These are phyloP conservation scores for Aspergillus novofumigatus DNA, from an alignment of 2,329 filamentous ascomycete species.

Conservation along the genomic window DNA sequence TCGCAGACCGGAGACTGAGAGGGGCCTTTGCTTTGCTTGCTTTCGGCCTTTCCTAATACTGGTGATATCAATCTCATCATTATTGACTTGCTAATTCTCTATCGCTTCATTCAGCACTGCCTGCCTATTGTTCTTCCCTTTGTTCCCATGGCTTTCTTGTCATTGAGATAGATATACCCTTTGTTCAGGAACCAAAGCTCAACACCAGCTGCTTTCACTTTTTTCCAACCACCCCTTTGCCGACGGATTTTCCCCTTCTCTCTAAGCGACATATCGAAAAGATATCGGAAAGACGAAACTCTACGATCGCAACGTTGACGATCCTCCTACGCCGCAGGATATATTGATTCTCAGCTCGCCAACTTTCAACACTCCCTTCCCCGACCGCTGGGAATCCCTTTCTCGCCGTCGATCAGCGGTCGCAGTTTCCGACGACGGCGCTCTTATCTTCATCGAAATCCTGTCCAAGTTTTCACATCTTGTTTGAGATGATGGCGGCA, in stretches of 20 bases:
- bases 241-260: neutral
- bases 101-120: constrained; percentile 8
- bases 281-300: neutral
- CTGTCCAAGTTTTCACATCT: constrained; percentile 6
- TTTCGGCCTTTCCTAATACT: constrained; percentile 4
- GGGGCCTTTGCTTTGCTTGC: constrained; percentile 10
- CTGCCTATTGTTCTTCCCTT: constrained; percentile 12
- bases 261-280: neutral
- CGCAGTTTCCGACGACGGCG: constrained; percentile 38
- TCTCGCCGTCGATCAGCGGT: constrained; percentile 43
- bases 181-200: neutral
- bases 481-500: constrained; percentile 31
- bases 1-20: constrained; percentile 12
- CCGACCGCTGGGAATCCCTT: constrained; percentile 40
- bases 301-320: constrained; percentile 2
- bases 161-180: neutral
- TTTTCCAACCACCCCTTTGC: neutral
- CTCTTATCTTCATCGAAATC: constrained; percentile 11
- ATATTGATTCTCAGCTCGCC: constrained; percentile 1
- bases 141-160: constrained; percentile 3
- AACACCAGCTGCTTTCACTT: neutral
- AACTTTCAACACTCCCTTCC: constrained; percentile 17
- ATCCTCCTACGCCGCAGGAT: constrained; percentile 2
- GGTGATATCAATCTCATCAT: constrained; percentile 14
- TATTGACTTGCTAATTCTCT: constrained; percentile 8